Conservation (phyloP, 1,284 basidiomycete species). For the Stygiomarasmius scandens region DNA sequence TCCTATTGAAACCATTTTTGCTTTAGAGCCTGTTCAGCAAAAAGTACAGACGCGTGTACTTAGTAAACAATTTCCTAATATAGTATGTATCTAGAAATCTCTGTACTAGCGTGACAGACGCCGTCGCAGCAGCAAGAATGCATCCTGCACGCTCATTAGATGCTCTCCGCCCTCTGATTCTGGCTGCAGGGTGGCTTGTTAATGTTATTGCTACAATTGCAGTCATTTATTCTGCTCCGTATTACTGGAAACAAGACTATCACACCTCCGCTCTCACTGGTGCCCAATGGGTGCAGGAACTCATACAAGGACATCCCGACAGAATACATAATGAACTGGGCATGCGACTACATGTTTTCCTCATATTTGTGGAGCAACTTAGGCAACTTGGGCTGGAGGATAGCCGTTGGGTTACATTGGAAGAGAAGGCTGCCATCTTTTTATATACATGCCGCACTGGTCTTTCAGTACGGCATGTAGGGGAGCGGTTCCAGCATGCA, state of each 20-base stretch:
- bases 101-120: too few species aligned
- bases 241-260: background rate
- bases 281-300: conserved; percentile 29
- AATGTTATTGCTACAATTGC: too few species aligned
- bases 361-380: conserved; percentile 21
- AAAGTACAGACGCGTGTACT: too few species aligned
- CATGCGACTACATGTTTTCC: conserved; percentile 28
- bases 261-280: conserved; percentile 22
- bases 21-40: too few species aligned
- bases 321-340: conserved; percentile 27
- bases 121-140: too few species aligned
- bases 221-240: too few species aligned
- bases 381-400: conserved; percentile 2
- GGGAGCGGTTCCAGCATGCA: conserved; percentile 30
- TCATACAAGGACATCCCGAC: conserved; percentile 30
- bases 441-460: conserved; percentile 35
- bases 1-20: too few species aligned
- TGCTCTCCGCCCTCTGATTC: too few species aligned
- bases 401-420: conserved; percentile 14
- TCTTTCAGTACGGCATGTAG: conserved; percentile 29
- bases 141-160: too few species aligned
- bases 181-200: too few species aligned
- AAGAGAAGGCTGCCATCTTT: conserved; percentile 36
- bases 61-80: too few species aligned
- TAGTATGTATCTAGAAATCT: too few species aligned